phyloP scores from a whole-genome alignment of 345 rosid species.

The Moricandia arvensis region DNA sequence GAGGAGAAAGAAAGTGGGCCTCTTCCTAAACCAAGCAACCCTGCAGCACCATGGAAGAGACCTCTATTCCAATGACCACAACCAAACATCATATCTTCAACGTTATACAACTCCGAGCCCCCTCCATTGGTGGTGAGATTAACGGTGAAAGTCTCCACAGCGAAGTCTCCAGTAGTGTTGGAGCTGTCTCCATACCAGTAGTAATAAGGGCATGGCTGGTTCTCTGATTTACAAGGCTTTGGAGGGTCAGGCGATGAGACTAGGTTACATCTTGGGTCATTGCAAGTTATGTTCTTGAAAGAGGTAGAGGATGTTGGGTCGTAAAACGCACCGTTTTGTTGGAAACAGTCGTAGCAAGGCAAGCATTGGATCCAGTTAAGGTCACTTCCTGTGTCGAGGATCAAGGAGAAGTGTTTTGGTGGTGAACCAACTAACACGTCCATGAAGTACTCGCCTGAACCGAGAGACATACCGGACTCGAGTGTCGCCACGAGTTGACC shows the following conservation, averaged over 20 bases:
- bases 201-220: slow-evolving; percentile 77
- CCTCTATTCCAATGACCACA: slow-evolving; percentile 96
- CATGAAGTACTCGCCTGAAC: slow-evolving; percentile 85
- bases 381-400: slow-evolving; percentile 96
- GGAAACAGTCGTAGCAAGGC: slow-evolving; percentile 88
- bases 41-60: slow-evolving; percentile 76
- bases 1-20: slow-evolving; percentile 83
- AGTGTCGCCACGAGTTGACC: no score
- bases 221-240: slow-evolving; percentile 56
- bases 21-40: slow-evolving; percentile 84
- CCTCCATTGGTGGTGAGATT: slow-evolving; percentile 54
- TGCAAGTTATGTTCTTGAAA: slow-evolving; percentile 61
- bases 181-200: slow-evolving; percentile 93
- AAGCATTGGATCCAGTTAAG: slow-evolving; percentile 90
- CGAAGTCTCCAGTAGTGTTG: slow-evolving; percentile 83
- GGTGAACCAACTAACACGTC: slow-evolving; percentile 88
- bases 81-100: slow-evolving; percentile 83
- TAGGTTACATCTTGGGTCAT: slow-evolving; percentile 60
- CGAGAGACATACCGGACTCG: background rate
- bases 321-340: slow-evolving; percentile 73
- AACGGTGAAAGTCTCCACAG: slow-evolving; percentile 72
- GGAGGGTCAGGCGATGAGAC: slow-evolving; percentile 75
- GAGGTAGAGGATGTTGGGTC: slow-evolving; percentile 68
- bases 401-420: slow-evolving; percentile 82
- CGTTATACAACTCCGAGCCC: slow-evolving; percentile 46